Evolutionary conservation across 176 grass and related monocot species (phyloP), one percentile per base, ranked within the genome.

Genomic region (Ampelocalamus luodianensis): DNA sequence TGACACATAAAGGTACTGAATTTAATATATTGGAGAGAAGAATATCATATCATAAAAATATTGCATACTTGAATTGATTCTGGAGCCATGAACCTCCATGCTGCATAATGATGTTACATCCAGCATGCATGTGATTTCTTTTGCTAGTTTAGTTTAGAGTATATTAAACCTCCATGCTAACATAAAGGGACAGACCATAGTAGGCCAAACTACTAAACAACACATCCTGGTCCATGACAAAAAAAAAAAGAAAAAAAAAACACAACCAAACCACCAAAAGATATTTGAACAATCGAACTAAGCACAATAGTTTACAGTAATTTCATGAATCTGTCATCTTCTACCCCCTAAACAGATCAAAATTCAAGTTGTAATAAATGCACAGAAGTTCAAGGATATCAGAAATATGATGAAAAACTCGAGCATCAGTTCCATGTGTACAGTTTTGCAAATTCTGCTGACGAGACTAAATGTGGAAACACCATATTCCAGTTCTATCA

Each of bases 21-120:
- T 68, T 59, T 58, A 68, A 59, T 48, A 87, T 59, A 36, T 45
- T 56, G 6, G 16, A 78, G 39, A 34, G 22, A 60, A 34, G 22
- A 60, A 23, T 69, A 69, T 75, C 45, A 24, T 37, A 72, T 73
- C 22, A 50, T 6, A 22, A 71, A 61, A 55, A 87, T 20, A 34
- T 43, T 74, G 27, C 60, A 75, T 45, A 74, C 10, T 66, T 34
- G 34, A 43, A 67, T 36, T 74, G 36, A 46, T 81, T 44, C 12
- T 87, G 37, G 62, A 74, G 63, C 23, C 37, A 74, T 45, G 38
- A 81, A 67, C 26, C 32, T 34, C 32, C 32, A 34, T 34, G 32
- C 32, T 34, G 32, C 72, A 46, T 34, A 68, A 67, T 56, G 48
- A 87, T 87, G 46, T 65, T 65, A 62, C 18, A 74, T 43, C 10